Evolutionary conservation across 78 protist genomes (phyloP), one percentile per base, ranked within the genome.

Genomic region (Capsaspora owczarzaki): DNA sequence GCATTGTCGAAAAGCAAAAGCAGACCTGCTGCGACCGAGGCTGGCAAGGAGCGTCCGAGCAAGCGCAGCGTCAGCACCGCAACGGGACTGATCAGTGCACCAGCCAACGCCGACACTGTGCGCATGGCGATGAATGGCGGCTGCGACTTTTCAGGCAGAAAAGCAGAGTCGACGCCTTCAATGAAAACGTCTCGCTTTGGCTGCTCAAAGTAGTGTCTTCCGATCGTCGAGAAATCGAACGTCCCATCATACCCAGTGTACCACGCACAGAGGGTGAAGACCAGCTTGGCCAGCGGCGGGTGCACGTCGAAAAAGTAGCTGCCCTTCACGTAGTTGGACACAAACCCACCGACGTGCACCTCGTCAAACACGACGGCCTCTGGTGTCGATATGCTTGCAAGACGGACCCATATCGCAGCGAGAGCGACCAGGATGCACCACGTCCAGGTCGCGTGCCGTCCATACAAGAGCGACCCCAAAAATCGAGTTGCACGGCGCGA

Each of bases 301-400:
- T 83, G 87, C 38, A 83, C 87, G 44, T 83, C 87, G 81, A 83
- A 83, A 41, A 69, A 83, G 76, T 29, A 83, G 35, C 42, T 12
- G 41, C 82, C 27, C 12, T n/a, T 6, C 14, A 83, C 27, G 68
- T 83, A 80, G 14, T 69, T 3, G 31, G 60, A 23, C 37, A 61
- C 87, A 61, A 83, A 83, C 29, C 66, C 66, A 27, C 87, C 87
- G 29, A 83, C 76, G 49, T 83, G 87, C n/a, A 75, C 80, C 61
- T 83, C 86, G 0, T 83, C 86, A 43, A 79, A 79, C 66, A 56
- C 66, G 66, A 56, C 66, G 29, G 12, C 10, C 33, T 56, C 33
- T 10, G 66, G 66, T 29, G 12, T 29, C 35, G 66, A 56, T 3
- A 56, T 16, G n/a, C n/a, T n/a, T n/a, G n/a, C n/a, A n/a, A n/a